These are phyloP conservation scores for Polygonum aviculare DNA, from an alignment of 148 eudicot species.

Conservation along the genomic window DNA sequence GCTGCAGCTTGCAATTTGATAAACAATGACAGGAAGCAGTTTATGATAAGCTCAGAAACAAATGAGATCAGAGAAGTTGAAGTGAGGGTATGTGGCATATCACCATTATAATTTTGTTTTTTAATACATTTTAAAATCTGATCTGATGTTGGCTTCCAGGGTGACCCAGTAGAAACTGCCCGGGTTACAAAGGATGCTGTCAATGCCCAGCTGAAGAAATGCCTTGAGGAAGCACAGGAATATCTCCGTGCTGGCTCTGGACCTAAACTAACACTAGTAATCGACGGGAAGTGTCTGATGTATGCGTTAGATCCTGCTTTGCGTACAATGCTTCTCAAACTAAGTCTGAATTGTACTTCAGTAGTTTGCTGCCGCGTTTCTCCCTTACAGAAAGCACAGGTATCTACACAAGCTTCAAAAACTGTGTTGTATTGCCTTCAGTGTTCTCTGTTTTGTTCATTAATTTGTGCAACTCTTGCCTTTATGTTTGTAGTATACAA, in stretches of 20 bases:
- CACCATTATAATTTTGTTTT: background rate
- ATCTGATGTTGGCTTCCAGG: conserved; percentile 27
- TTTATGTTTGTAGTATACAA: background rate
- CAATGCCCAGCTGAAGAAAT: conserved; percentile 54
- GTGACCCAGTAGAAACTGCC: conserved; percentile 89
- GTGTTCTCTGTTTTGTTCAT: background rate
- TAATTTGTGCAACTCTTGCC: background rate
- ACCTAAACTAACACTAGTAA: conserved; percentile 71
- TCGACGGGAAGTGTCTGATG: conserved; percentile 99
- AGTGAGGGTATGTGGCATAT: conserved; percentile 48
- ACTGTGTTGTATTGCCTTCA: background rate
- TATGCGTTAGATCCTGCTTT: conserved; percentile 83
- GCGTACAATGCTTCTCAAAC: conserved; percentile 68
- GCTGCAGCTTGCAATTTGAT: conserved; percentile 90
- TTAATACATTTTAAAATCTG: background rate
- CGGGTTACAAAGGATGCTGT: conserved; percentile 58
- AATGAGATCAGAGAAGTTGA: conserved; percentile 84
- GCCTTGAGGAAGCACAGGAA: conserved; percentile 63
- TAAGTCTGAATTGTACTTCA: conserved; percentile 82
- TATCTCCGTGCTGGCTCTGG: conserved; percentile 33
- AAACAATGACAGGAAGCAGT: conserved; percentile 87
- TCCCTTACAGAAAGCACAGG: conserved; percentile 70
- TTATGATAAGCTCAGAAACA: conserved; percentile 87
- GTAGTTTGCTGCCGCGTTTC: conserved; percentile 99
- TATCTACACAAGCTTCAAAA: background rate